Evolutionary conservation across 345 rosid species (phyloP).

Genomic region (Toxicodendron radicans): DNA sequence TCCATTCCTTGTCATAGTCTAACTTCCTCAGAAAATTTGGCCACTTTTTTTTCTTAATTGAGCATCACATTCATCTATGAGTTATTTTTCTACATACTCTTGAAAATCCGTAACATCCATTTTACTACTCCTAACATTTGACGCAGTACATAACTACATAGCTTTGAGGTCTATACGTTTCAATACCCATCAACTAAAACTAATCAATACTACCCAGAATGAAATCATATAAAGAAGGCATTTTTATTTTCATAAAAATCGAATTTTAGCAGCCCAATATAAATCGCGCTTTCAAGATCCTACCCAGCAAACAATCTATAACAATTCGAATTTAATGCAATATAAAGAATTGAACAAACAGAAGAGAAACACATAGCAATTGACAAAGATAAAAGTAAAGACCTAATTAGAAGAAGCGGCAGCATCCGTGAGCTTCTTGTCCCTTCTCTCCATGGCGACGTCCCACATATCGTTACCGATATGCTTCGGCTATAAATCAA

Average conservation of each 20-base stretch:
- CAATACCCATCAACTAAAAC: neutral
- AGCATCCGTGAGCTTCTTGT: constrained; percentile 71
- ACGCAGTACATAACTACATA: neutral
- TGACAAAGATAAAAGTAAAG: neutral
- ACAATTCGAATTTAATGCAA: no score
- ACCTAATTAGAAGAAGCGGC: constrained; percentile 47
- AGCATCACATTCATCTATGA: no score
- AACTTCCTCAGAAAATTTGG: no score
- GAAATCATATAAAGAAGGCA: neutral
- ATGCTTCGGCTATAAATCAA: constrained; percentile 70
- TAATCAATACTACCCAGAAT: neutral
- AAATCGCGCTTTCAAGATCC: neutral
- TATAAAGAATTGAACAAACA: neutral
- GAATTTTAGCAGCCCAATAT: no score
- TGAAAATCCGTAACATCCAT: neutral
- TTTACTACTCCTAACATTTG: no score
- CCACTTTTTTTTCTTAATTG: no score
- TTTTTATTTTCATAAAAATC: no score
- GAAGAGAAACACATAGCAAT: constrained; percentile 2
- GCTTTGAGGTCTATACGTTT: neutral
- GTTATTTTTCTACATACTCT: neutral
- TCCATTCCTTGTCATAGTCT: neutral
- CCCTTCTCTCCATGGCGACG: constrained; percentile 94
- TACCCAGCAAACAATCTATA: neutral
- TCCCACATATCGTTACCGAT: constrained; percentile 93